phyloP scores from a whole-genome alignment of 1,284 basidiomycete species.

The Trichosporon sp. region DNA sequence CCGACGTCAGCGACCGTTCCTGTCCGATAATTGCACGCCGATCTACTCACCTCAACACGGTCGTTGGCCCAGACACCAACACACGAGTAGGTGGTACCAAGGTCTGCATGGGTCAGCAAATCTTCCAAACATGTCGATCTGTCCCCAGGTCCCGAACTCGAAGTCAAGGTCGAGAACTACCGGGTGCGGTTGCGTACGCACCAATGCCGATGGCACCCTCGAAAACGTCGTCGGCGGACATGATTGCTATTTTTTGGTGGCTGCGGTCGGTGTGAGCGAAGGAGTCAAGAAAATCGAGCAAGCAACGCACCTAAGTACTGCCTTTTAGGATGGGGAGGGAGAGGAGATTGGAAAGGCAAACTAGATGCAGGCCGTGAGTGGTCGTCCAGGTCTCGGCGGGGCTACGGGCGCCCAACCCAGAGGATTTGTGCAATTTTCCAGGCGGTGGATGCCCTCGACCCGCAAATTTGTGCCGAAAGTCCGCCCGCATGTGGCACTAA shows the following conservation, averaged over 20 bases:
- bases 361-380: slow-evolving; percentile 20
- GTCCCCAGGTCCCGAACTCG: not conserved
- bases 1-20: slow-evolving; percentile 28
- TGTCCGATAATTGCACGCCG: not conserved
- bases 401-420: slow-evolving; percentile 4
- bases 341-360: slow-evolving; percentile 27
- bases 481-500: slow-evolving; percentile 11
- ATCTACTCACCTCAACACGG: slow-evolving; percentile 67
- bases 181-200: slow-evolving; percentile 39
- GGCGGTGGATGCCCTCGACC: not conserved
- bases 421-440: slow-evolving; percentile 1
- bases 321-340: slow-evolving; percentile 33
- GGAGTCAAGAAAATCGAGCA: not conserved
- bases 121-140: not conserved
- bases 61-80: slow-evolving; percentile 99
- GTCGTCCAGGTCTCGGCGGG: slow-evolving; percentile 7
- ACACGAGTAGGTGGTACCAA: slow-evolving; percentile 62
- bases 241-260: slow-evolving; percentile 57
- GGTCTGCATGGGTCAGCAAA: slow-evolving; percentile 44
- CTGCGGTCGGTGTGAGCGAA: slow-evolving; percentile 20
- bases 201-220: slow-evolving; percentile 95
- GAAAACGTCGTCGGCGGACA: slow-evolving; percentile 87
- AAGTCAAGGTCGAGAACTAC: not conserved
- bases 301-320: slow-evolving; percentile 31
- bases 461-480: slow-evolving; percentile 18